phyloP scores from a whole-genome alignment of 495 filamentous ascomycete genomes.

The Poronia punctata region DNA sequence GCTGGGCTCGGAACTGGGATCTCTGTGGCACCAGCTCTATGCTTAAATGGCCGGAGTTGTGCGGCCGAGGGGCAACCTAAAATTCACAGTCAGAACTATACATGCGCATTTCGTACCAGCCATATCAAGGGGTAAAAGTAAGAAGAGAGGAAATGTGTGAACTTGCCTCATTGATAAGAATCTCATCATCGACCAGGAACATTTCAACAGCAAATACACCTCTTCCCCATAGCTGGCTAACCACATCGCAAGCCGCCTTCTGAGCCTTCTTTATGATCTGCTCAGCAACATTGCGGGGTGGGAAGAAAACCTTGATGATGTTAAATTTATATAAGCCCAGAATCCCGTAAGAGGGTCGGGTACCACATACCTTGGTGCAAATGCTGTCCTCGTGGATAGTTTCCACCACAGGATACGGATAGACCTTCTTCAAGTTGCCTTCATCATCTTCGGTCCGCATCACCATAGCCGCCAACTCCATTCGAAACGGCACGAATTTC shows the following conservation, averaged over 20 bases:
- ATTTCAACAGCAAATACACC: conserved; percentile 96
- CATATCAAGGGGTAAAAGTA: background rate
- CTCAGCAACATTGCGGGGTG: conserved; percentile 64
- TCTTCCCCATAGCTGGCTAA: conserved; percentile 74
- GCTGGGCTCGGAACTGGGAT: conserved; percentile 88
- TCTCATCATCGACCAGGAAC: conserved; percentile 77
- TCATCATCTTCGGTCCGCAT: conserved; percentile 77
- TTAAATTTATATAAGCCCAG: no score
- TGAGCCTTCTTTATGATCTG: conserved; percentile 58
- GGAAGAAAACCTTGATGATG: conserved; percentile 23
- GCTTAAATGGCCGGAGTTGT: conserved; percentile 96
- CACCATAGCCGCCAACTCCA: conserved; percentile 91
- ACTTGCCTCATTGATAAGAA: conserved; percentile 75
- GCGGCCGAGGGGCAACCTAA: conserved; percentile 74
- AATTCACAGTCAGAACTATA: background rate
- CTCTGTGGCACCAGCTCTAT: conserved; percentile 82
- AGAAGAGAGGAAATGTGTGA: background rate
- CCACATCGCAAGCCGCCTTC: conserved; percentile 69
- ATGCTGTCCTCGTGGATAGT: conserved; percentile 93
- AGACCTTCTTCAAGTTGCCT: conserved; percentile 36
- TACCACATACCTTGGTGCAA: conserved; percentile 89
- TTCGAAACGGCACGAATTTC: conserved; percentile 78
- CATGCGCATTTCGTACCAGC: no score
- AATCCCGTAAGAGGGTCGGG: no score
- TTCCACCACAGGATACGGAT: conserved; percentile 86